Evolutionary conservation across 768 basidiomycete species (phyloP), one percentile per base, ranked within the genome.

Genomic region (Lanmaoa rubissima): DNA sequence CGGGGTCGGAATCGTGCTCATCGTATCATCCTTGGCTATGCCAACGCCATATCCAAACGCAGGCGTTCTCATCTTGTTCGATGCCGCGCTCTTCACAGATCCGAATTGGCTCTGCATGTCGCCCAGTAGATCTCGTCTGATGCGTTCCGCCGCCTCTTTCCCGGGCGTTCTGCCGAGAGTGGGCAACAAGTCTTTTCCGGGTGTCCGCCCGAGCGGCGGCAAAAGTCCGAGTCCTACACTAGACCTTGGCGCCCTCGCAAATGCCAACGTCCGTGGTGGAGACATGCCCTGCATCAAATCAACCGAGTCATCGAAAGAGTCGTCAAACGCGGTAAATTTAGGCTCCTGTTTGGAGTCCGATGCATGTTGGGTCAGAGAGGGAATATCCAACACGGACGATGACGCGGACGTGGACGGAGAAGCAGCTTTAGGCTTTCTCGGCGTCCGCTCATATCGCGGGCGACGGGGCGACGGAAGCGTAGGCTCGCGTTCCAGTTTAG

Each of bases 111-210:
- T 73, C 61, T 82, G 80, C 21, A 79, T 74, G 55, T 82, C 79
- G 24, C 79, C 81, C 19, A 92, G 72, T 3, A 92, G 74, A 67
- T 87, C 85, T 32, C 77, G 77, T 49, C 82, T 79, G 50, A 93
- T 90, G 14, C 87, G 79, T 12, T 80, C 76, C 1, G 87, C 88
- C 4, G 90, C 91, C 57, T 85, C 83, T 65, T 82, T 86, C 32
- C 78, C 79, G 0, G 92, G 92, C 3, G 92, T 92, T 57, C 83
- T 80, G 0, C 82, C 80, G 7, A 83, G 63, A 31, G 69, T 69
- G 8, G 76, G 77, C 3, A 67, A 54, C 16, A 64, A 42, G 38
- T 85, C 84, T 65, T 81, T 86, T 28, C 79, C 80, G 5, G 92
- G 92, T 4, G 92, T 92, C 46, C 82, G 80, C 1, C 82, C 80